Evolutionary conservation across 352 stramenopile species (phyloP).

Genomic region (Globisporangium polare): DNA sequence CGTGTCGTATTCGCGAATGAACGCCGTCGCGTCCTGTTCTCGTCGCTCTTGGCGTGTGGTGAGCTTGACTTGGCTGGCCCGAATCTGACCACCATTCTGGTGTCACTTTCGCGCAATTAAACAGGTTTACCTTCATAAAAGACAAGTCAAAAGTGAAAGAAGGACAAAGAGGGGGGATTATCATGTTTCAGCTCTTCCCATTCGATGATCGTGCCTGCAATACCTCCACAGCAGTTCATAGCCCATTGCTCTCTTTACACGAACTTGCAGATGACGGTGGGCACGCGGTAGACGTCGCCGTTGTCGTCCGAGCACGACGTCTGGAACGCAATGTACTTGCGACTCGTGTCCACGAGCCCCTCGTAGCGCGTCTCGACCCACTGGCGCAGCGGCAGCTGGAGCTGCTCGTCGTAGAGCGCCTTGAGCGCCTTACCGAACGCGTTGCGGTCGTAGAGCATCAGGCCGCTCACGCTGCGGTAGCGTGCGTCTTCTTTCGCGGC

Average conservation of each 20-base stretch:
- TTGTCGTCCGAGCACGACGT: conserved; percentile 82
- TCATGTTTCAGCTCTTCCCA: too few relatives aligned
- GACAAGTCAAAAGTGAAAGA: too few relatives aligned
- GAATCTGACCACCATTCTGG: neutral
- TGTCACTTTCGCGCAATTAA: too few relatives aligned
- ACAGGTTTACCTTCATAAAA: too few relatives aligned
- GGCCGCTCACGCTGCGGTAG: conserved; percentile 63
- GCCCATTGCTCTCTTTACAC: conserved; percentile 38
- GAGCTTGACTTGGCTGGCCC: neutral
- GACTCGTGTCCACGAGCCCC: conserved; percentile 74
- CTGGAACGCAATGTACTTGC: conserved; percentile 83
- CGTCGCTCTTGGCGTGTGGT: neutral
- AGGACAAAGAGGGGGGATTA: too few relatives aligned
- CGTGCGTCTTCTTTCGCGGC: conserved; percentile 59
- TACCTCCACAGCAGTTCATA: too few relatives aligned
- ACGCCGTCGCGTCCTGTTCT: neutral
- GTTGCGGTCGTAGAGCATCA: conserved; percentile 87
- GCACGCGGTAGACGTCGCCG: conserved; percentile 79
- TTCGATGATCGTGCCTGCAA: too few relatives aligned
- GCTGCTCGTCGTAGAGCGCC: conserved; percentile 62
- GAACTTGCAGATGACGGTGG: conserved; percentile 87
- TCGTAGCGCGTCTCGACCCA: conserved; percentile 81
- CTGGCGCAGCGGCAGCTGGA: conserved; percentile 43
- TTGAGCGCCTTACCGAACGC: conserved; percentile 70
- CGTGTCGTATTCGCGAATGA: neutral